These are phyloP conservation scores for Moesziomyces sp. DNA, from an alignment of 1,284 basidiomycete genomes.

Conservation along the genomic window DNA sequence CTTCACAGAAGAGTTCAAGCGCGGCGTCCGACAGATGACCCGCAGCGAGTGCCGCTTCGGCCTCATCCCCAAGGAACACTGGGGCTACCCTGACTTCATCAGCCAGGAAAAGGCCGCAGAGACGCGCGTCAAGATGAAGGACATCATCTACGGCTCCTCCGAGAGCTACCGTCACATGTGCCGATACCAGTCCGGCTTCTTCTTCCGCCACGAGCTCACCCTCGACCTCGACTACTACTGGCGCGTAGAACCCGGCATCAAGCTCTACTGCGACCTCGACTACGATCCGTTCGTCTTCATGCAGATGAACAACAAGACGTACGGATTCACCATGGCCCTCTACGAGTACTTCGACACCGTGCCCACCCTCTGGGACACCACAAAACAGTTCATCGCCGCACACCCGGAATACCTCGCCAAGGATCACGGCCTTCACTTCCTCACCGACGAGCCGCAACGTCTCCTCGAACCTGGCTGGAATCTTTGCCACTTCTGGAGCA, in stretches of 20 bases:
- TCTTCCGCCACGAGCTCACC: constrained; percentile 70
- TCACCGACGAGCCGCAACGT: constrained; percentile 78
- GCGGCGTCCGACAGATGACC: constrained; percentile 63
- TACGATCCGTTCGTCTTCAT: constrained; percentile 89
- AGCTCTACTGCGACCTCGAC: constrained; percentile 80
- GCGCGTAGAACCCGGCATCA: constrained; percentile 82
- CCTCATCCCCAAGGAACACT: constrained; percentile 81
- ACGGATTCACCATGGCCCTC: constrained; percentile 82
- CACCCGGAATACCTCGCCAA: constrained; percentile 78
- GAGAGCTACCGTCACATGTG: constrained; percentile 75
- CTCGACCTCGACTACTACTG: constrained; percentile 90
- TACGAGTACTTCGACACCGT: constrained; percentile 83
- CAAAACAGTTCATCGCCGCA: constrained; percentile 76
- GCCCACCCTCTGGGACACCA: constrained; percentile 78
- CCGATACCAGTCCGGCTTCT: constrained; percentile 90
- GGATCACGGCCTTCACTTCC: constrained; percentile 79
- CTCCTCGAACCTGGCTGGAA: constrained; percentile 72
- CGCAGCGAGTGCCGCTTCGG: constrained; percentile 74
- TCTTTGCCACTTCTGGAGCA: constrained; percentile 79
- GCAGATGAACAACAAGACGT: constrained; percentile 78
- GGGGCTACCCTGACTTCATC: constrained; percentile 82
- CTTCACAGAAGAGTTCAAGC: constrained; percentile 69
- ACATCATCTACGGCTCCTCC: constrained; percentile 84
- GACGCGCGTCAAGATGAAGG: constrained; percentile 77
- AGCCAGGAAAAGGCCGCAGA: constrained; percentile 74